Base-by-base conservation (phyloP, 164 flowering plant genomes). In the Stephania cephalantha region DNA sequence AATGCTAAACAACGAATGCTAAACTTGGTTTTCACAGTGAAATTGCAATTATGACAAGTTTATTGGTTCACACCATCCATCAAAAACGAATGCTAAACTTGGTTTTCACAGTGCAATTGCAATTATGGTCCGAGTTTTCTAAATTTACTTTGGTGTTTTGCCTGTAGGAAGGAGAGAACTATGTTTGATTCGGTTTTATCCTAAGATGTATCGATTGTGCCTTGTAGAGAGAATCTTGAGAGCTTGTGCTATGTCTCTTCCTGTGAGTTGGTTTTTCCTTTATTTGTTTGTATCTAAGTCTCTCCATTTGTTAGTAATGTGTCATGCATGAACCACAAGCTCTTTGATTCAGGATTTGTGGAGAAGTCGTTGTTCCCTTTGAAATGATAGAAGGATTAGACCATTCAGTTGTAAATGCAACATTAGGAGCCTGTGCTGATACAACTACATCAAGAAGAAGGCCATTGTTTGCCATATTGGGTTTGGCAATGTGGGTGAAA, bases 201-300 rank as follows among this genome's bases (percentile, higher is more conserved):
- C 7, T 78, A 89, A 74, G 90, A 93, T 82, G 94, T 71, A 7
- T 42, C 78, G 8, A 81, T 91, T 75, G 83, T 93, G 86, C 99
- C 99, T 76, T 87, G 87, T 75, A 95, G 86, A 86, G 99, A n/a
- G 96, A 83, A 80, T 91, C 50, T 76, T 95, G 74, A 91, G 74
- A 78, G 94, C 86, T 78, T 95, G 98, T 85, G 98, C 97, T 73
- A 90, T 95, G 93, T 93, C 86, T 75, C 90, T 91, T 25, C 97
- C 96, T 4, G 99, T 95, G 83, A 85, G 96, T 84, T 55, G 44
- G 29, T 68, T 73, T 74, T 42, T 63, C 68, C 61, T 68, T 9
- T 18, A 29, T 46, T 46, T 46, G 52, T 48, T 22, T 30, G 4
- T 76, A 46, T 52, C 22, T 70, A 22, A n/a, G 5, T 22, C 48